A percentile compares a stretch with the other conserved stretches of the same genome.
phyloP scores from a whole-genome alignment of 768 basidiomycete species.

The Mycena vulgaris region DNA sequence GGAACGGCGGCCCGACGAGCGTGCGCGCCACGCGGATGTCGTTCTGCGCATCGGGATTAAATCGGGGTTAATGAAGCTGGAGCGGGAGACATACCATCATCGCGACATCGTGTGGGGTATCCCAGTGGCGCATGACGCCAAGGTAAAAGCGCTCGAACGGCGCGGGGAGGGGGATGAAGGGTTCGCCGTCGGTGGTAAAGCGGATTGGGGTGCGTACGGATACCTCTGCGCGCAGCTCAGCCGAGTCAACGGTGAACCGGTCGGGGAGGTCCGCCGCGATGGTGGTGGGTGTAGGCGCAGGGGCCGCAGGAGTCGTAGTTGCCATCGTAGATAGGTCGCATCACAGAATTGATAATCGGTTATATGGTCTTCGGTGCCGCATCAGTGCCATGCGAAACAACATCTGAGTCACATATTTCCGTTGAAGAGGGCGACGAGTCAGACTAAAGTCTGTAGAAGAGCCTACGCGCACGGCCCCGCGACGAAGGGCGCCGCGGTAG shows the following conservation, averaged over 20 bases:
- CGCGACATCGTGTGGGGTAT: conserved; percentile 21
- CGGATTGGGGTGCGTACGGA: conserved; percentile 28
- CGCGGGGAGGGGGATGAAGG: conserved; percentile 33
- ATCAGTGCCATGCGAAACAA: no score
- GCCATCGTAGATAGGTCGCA: not conserved
- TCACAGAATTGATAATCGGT: not conserved
- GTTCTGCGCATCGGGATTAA: conserved; percentile 17
- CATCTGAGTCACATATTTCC: no score
- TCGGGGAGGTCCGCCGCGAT: conserved; percentile 17
- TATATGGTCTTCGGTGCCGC: no score
- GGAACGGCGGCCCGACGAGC: conserved; percentile 34
- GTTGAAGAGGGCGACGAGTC: no score
- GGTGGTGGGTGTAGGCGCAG: not conserved
- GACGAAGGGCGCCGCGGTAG: no score
- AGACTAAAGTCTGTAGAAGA: no score
- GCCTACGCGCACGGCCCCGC: no score
- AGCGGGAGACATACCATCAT: conserved; percentile 33
- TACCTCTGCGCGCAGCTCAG: conserved; percentile 22
- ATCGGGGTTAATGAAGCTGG: no score
- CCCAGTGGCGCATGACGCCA: conserved; percentile 27
- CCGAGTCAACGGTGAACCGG: conserved; percentile 28
- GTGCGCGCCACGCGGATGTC: conserved; percentile 37
- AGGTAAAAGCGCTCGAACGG: conserved; percentile 33
- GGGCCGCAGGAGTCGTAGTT: not conserved
- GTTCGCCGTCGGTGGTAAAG: conserved; percentile 29